These are phyloP conservation scores for Pythium brassicae DNA, from an alignment of 352 stramenopile genomes.

Conservation along the genomic window DNA sequence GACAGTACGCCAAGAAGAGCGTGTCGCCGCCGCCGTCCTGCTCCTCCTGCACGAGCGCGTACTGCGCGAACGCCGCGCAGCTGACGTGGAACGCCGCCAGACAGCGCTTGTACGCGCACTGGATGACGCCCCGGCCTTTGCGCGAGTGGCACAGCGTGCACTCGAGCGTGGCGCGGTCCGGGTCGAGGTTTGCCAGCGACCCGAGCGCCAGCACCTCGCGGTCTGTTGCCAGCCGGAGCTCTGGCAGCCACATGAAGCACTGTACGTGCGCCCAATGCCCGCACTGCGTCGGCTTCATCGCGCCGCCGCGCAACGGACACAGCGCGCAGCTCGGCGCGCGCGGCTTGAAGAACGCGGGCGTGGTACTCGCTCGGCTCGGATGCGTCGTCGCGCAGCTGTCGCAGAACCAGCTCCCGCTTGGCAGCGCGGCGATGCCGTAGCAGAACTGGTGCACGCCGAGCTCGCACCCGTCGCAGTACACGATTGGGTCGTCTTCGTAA, in stretches of 20 bases:
- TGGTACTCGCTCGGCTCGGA: background rate
- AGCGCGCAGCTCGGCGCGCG: constrained; percentile 35
- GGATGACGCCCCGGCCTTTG: constrained; percentile 57
- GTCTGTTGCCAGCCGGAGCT: constrained; percentile 47
- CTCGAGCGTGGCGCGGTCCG: constrained; percentile 53
- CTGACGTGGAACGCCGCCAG: constrained; percentile 78
- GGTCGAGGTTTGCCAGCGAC: constrained; percentile 39
- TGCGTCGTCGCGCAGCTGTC: constrained; percentile 33
- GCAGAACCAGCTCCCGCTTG: constrained; percentile 83
- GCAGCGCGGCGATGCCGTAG: constrained; percentile 72
- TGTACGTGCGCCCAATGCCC: constrained; percentile 79
- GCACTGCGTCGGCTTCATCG: constrained; percentile 59
- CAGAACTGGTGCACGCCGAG: constrained; percentile 87
- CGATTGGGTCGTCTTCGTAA: constrained; percentile 86
- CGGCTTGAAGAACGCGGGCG: background rate
- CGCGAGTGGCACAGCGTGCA: constrained; percentile 72
- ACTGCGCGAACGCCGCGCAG: constrained; percentile 57
- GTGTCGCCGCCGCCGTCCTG: constrained; percentile 32
- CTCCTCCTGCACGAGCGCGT: constrained; percentile 55
- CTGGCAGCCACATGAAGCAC: constrained; percentile 85
- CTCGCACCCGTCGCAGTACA: constrained; percentile 89
- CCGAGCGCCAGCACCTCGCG: constrained; percentile 37
- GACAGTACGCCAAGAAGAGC: constrained; percentile 69
- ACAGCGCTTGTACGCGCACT: constrained; percentile 73
- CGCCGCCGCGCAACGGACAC: constrained; percentile 59